Conservation (phyloP, 73 alveolate species). For the Paramecium tetraurelia region DNA sequence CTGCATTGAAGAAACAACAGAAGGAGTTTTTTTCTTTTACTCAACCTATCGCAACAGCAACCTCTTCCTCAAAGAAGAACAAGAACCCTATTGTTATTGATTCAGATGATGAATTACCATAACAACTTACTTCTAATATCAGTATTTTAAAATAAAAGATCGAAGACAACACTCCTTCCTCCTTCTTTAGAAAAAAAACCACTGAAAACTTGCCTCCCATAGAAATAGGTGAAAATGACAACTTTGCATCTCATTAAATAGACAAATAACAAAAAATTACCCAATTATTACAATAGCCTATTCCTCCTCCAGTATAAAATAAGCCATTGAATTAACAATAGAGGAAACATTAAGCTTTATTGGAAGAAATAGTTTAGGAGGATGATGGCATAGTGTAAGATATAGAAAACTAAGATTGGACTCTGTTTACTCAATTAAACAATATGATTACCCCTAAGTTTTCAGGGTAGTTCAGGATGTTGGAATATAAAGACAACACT, state of each 20-base stretch:
- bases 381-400: neutral
- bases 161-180: neutral
- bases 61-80: neutral
- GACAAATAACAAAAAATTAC: neutral
- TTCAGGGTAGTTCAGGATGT: neutral
- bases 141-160: neutral
- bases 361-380: neutral
- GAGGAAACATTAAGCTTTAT: neutral
- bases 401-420: neutral
- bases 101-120: neutral
- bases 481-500: neutral
- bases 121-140: neutral
- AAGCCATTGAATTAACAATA: neutral
- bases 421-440: neutral
- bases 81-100: neutral
- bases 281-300: neutral
- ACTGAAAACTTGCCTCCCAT: neutral
- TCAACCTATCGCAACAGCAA: neutral
- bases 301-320: neutral
- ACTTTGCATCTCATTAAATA: neutral
- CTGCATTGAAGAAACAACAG: neutral
- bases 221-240: neutral
- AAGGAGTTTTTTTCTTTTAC: neutral
- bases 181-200: neutral
- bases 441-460: neutral